Percentiles rank a stretch among this genome's conserved stretches.
phyloP scores from a whole-genome alignment of 73 alveolate genomes.

The Paramecium octaurelia region DNA sequence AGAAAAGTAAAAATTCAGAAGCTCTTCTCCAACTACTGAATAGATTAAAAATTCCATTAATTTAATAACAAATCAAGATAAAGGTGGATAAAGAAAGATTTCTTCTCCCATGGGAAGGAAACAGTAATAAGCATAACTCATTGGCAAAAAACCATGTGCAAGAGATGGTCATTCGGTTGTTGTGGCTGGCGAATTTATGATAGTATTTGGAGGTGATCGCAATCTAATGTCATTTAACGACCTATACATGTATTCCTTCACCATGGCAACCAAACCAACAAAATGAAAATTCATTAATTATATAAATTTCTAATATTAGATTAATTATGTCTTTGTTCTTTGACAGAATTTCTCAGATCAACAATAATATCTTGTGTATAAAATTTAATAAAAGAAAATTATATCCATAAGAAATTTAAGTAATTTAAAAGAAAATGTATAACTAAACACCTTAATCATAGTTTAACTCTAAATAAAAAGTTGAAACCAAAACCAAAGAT shows the following conservation, averaged over 20 bases:
- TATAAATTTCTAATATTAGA: neutral
- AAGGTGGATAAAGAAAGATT: slow-evolving; percentile 36
- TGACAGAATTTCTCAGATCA: neutral
- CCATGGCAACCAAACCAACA: neutral
- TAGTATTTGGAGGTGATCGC: slow-evolving; percentile 98
- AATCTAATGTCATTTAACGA: slow-evolving; percentile 98
- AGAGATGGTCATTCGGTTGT: slow-evolving; percentile 97
- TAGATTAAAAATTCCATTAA: slow-evolving; percentile 32
- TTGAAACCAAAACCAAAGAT: neutral
- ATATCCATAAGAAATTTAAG: neutral
- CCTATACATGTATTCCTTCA: neutral
- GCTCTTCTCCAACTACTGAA: slow-evolving; percentile 57
- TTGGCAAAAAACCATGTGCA: slow-evolving; percentile 77
- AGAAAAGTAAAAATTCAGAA: slow-evolving; percentile 37
- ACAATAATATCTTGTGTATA: neutral
- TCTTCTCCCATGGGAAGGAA: slow-evolving; percentile 19
- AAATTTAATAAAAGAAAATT: neutral
- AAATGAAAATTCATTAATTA: neutral
- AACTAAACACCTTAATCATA: neutral
- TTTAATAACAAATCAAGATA: slow-evolving; percentile 32
- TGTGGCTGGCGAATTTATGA: slow-evolving; percentile 74
- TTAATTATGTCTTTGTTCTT: neutral
- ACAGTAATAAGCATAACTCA: neutral
- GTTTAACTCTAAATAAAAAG: neutral
- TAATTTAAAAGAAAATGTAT: neutral